Evolutionary conservation across 192 early-diverging fungal genomes (phyloP), one percentile per base, ranked within the genome.

Genomic region (Phycomyces blakesleeanus): DNA sequence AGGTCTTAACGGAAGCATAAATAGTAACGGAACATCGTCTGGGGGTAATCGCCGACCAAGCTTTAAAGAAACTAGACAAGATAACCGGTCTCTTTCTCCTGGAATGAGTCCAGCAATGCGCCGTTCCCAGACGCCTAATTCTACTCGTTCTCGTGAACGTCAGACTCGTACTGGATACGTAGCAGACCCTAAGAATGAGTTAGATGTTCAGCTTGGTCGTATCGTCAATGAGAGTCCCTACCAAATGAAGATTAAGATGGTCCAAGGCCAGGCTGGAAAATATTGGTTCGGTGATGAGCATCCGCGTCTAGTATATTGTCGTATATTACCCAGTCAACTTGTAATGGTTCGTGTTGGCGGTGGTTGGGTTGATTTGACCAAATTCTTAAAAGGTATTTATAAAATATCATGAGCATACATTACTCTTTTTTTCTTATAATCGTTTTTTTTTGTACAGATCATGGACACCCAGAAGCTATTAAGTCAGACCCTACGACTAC

Each of bases 291-390:
- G 85, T 50, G 85, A 87, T 59, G 71, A 81, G 18, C 78, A 85
- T 41, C 84, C 81, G 11, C 83, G 81, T 29, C 66, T 87, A 10
- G 79, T 79, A 27, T 86, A 86, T 55, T 87, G 85, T 40, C 84
- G 84, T 57, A 82, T 85, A 39, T 62, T 87, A 24, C 71, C 78
- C 20, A 80, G 82, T 58, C 74, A 80, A 16, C 72, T 82, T 73
- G 84, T 87, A 16, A 87, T 87, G 85, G 85, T 87, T 22, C 78
- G 85, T 54, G 84, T 87, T 27, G 85, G 85, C 41, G 85, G 85
- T 51, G 85, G 85, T 39, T 87, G 85, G 85, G 79, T 72, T 34
- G 83, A 85, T 47, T 61, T 56, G 18, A 61, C 26, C 49, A 72
- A 57, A 24, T 67, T 67, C 47, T 49, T 67, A 38, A 67, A 67